A percentile compares a stretch with the other conserved stretches of the same genome.
These are phyloP conservation scores for Colletotrichum sp. DNA, from an alignment of 2,329 filamentous ascomycete genomes.

Conservation along the genomic window DNA sequence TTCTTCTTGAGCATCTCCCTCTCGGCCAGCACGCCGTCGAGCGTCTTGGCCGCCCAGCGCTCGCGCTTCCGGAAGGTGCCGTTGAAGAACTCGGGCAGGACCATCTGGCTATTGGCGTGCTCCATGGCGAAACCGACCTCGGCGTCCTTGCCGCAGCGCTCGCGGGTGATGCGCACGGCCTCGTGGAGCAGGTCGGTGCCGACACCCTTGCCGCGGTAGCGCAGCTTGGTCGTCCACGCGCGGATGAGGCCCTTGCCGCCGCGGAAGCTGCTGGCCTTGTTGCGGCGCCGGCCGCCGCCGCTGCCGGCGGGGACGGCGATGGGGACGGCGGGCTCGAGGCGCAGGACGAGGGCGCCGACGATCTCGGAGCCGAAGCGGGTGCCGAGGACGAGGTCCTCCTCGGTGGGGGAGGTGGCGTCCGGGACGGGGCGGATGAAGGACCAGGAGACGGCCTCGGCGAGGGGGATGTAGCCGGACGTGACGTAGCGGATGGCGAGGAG, in stretches of 20 bases:
- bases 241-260: conserved; percentile 75
- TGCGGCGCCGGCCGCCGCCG: conserved; percentile 37
- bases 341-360: conserved; percentile 74
- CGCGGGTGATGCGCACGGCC: conserved; percentile 70
- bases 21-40: conserved; percentile 56
- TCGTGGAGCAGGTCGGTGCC: conserved; percentile 76
- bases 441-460: conserved; percentile 66
- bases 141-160: conserved; percentile 70
- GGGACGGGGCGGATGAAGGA: conserved; percentile 60
- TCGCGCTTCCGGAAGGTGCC: conserved; percentile 64
- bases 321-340: conserved; percentile 55
- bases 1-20: conserved; percentile 53
- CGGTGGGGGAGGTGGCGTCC: conserved; percentile 31
- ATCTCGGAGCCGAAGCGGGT: conserved; percentile 72
- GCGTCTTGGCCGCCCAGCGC: conserved; percentile 56
- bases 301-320: conserved; percentile 25
- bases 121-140: conserved; percentile 75
- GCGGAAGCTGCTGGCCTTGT: conserved; percentile 43
- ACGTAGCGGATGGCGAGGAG: conserved; percentile 66
- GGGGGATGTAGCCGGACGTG: conserved; percentile 65
- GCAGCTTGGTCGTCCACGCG: conserved; percentile 79
- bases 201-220: conserved; percentile 74
- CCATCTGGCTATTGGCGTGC: conserved; percentile 75
- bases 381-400: conserved; percentile 66
- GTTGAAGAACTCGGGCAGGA: conserved; percentile 70